phyloP scores from a whole-genome alignment of 164 flowering plant species.

The Aristolochia californica region DNA sequence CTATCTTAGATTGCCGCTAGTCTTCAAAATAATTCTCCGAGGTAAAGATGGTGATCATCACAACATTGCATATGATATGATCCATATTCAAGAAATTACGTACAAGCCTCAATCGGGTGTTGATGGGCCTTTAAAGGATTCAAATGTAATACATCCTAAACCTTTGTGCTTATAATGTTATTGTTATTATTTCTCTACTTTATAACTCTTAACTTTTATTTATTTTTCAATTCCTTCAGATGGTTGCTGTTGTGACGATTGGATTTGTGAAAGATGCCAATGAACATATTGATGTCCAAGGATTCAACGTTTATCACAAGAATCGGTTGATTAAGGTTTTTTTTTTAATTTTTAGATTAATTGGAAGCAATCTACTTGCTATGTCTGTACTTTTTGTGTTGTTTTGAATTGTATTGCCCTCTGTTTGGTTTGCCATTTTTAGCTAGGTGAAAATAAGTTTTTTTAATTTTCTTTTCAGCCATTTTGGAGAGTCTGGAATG shows the following conservation, averaged over 20 bases:
- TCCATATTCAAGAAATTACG: slow-evolving; percentile 45
- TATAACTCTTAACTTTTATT: no score
- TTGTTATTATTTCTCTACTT: no score
- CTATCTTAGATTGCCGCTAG: slow-evolving; percentile 68
- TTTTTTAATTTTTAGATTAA: background rate
- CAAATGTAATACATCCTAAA: slow-evolving; percentile 24
- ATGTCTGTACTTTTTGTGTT: background rate
- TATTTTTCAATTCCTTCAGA: slow-evolving; percentile 20
- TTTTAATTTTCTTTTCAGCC: slow-evolving; percentile 43
- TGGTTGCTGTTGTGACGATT: slow-evolving; percentile 70
- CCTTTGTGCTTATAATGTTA: background rate
- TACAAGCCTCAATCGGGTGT: slow-evolving; percentile 59
- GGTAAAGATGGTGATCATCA: slow-evolving; percentile 90
- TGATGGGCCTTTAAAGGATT: slow-evolving; percentile 44
- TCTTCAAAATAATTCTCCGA: slow-evolving; percentile 72
- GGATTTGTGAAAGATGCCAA: slow-evolving; percentile 99
- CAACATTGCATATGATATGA: slow-evolving; percentile 87
- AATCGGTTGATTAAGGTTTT: slow-evolving; percentile 89
- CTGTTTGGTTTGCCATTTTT: background rate
- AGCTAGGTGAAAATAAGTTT: no score
- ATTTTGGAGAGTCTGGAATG: slow-evolving; percentile 98
- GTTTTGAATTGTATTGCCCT: background rate
- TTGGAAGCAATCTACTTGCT: background rate
- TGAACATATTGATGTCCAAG: slow-evolving; percentile 86
- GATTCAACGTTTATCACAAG: slow-evolving; percentile 95